These are phyloP conservation scores for Setomelanomma holmii DNA, from an alignment of 2,329 filamentous ascomycete genomes.

Conservation along the genomic window DNA sequence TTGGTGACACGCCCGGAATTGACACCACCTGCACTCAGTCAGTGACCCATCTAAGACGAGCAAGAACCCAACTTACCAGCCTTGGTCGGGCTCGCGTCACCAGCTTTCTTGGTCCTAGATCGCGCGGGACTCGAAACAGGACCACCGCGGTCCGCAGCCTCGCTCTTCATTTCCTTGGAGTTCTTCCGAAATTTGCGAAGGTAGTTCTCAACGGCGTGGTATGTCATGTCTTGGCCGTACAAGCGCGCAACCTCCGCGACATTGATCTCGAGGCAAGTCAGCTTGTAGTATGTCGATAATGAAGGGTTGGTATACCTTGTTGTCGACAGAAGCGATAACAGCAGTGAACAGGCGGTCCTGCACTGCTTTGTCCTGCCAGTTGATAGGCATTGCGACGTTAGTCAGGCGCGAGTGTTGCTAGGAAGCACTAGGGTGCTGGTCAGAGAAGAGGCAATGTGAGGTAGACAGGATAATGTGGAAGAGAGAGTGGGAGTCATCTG, in stretches of 20 bases:
- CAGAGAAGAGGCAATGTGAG: not conserved
- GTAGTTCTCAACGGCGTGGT: slow-evolving; percentile 56
- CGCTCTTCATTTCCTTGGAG: slow-evolving; percentile 42
- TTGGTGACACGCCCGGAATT: slow-evolving; percentile 29
- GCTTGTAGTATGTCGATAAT: not conserved
- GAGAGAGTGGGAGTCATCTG: not conserved
- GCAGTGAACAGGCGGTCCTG: slow-evolving; percentile 51
- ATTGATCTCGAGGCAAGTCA: slow-evolving; percentile 50
- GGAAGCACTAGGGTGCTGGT: no score
- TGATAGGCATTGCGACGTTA: slow-evolving; percentile 37
- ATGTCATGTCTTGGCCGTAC: slow-evolving; percentile 56
- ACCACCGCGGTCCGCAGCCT: slow-evolving; percentile 9
- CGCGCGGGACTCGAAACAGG: slow-evolving; percentile 7
- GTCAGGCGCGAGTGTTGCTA: not conserved
- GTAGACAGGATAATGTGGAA: not conserved
- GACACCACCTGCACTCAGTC: slow-evolving; percentile 16
- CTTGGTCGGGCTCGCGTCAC: slow-evolving; percentile 4
- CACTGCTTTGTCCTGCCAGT: slow-evolving; percentile 47
- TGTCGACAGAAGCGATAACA: slow-evolving; percentile 44
- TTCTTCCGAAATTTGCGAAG: slow-evolving; percentile 55
- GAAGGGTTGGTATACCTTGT: slow-evolving; percentile 33
- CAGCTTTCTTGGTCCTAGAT: slow-evolving; percentile 7
- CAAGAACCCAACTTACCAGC: slow-evolving; percentile 13
- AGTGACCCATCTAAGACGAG: not conserved
- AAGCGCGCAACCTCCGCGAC: slow-evolving; percentile 52